Conservation (phyloP, 805 yeast genomes). For the Kuraishia capsulata region DNA sequence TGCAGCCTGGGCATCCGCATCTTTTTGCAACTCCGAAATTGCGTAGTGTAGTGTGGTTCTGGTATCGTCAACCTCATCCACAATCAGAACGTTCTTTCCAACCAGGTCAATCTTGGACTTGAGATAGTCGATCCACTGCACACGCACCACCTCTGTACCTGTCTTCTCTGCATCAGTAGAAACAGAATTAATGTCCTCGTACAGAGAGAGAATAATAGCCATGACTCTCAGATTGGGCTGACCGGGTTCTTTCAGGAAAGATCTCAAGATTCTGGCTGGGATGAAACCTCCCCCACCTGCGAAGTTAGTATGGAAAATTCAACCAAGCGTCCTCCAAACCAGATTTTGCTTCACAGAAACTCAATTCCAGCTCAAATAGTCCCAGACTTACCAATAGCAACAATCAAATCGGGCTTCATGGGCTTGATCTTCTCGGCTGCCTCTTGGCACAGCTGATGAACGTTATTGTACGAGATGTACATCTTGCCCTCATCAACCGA, state of each 20-base stretch:
- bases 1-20: slow-evolving; percentile 51
- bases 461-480: slow-evolving; percentile 73
- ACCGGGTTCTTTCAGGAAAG: slow-evolving; percentile 84
- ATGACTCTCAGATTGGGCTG: slow-evolving; percentile 85
- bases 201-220: slow-evolving; percentile 88
- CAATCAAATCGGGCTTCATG: slow-evolving; percentile 81
- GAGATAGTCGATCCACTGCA: slow-evolving; percentile 77
- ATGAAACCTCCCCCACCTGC: slow-evolving; percentile 86
- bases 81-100: slow-evolving; percentile 63
- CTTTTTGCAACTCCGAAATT: slow-evolving; percentile 62
- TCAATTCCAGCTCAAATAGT: no score
- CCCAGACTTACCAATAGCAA: slow-evolving; percentile 79
- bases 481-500: slow-evolving; percentile 34
- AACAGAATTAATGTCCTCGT: slow-evolving; percentile 67
- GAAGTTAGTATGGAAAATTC: no score
- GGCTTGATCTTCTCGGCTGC: slow-evolving; percentile 43
- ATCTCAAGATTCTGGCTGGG: slow-evolving; percentile 92
- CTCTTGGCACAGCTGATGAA: slow-evolving; percentile 65
- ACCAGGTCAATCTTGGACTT: slow-evolving; percentile 53
- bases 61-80: slow-evolving; percentile 83
- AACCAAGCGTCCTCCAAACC: slow-evolving; percentile 10
- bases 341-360: neutral
- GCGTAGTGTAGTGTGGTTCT: slow-evolving; percentile 81
- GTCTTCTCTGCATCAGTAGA: slow-evolving; percentile 46
- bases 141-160: slow-evolving; percentile 66